These are phyloP conservation scores for Podospora pseudocomata DNA, from an alignment of 495 filamentous ascomycete genomes.

Conservation along the genomic window DNA sequence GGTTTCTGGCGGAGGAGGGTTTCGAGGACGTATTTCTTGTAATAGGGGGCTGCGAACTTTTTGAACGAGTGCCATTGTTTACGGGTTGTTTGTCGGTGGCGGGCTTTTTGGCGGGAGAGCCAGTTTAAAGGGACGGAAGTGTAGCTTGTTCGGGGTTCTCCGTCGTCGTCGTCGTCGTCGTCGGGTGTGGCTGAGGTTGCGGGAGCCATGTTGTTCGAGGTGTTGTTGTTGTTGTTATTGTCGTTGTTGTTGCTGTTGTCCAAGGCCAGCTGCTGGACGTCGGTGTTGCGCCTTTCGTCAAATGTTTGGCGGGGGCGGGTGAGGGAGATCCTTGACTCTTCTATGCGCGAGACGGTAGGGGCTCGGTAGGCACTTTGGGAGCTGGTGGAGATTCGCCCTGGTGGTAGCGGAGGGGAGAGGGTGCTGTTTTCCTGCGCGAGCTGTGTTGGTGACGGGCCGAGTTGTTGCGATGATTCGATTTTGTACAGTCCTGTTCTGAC, in stretches of 20 bases:
- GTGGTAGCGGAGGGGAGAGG: conserved; percentile 23
- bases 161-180: conserved; percentile 20
- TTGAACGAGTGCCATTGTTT: conserved; percentile 21
- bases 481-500: conserved; percentile 28
- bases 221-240: conserved; percentile 1
- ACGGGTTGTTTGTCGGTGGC: conserved; percentile 17
- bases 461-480: conserved; percentile 25
- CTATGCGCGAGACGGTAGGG: conserved; percentile 9
- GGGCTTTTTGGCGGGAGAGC: conserved; percentile 23
- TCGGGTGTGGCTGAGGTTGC: conserved; percentile 12
- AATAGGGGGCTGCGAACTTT: conserved; percentile 14
- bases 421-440: conserved; percentile 7
- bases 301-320: conserved; percentile 29
- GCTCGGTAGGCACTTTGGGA: not conserved
- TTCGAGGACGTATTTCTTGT: conserved; percentile 43
- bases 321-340: conserved; percentile 22
- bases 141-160: conserved; percentile 9
- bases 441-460: conserved; percentile 11
- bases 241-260: conserved; percentile 9
- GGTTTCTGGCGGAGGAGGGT: conserved; percentile 45
- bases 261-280: not conserved
- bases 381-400: conserved; percentile 15
- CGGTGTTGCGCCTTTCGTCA: conserved; percentile 22
- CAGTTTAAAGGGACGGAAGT: conserved; percentile 19
- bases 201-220: conserved; percentile 6